Percentiles rank a stretch among this genome's conserved stretches.
Conservation (phyloP, 2,329 filamentous ascomycete species). For the Zymoseptoria tritici region DNA sequence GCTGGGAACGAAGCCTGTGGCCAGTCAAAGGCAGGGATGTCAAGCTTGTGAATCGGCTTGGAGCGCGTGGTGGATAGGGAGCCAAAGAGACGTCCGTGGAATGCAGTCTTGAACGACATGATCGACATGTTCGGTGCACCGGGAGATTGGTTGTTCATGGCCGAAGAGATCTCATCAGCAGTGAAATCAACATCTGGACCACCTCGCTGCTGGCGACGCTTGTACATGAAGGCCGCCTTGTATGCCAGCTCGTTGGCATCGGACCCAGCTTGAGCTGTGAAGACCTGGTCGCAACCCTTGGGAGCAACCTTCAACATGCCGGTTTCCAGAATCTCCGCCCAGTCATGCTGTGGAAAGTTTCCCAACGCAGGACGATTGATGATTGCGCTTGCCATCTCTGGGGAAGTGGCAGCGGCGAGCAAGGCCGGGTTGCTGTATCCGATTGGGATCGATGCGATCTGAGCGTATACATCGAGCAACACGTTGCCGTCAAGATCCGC, state of each 20-base stretch:
- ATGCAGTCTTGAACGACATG: slow-evolving; percentile 78
- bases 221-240: slow-evolving; percentile 94
- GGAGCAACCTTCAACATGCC: slow-evolving; percentile 78
- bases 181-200: slow-evolving; percentile 72
- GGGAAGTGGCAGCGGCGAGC: slow-evolving; percentile 60
- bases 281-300: slow-evolving; percentile 77
- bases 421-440: slow-evolving; percentile 86
- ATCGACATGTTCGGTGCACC: slow-evolving; percentile 76
- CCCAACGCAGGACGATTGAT: slow-evolving; percentile 86
- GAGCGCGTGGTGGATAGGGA: slow-evolving; percentile 80
- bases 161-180: slow-evolving; percentile 61
- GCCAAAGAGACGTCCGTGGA: slow-evolving; percentile 87
- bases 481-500: slow-evolving; percentile 64
- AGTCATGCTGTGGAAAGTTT: slow-evolving; percentile 83
- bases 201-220: slow-evolving; percentile 71
- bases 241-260: slow-evolving; percentile 92
- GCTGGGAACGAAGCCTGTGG: slow-evolving; percentile 79
- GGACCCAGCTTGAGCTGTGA: slow-evolving; percentile 81
- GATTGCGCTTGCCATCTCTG: slow-evolving; percentile 70
- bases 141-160: slow-evolving; percentile 75
- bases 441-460: slow-evolving; percentile 87
- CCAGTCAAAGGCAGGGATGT: slow-evolving; percentile 94
- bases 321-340: slow-evolving; percentile 69
- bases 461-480: slow-evolving; percentile 74
- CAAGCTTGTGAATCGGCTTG: slow-evolving; percentile 90